phyloP scores from a whole-genome alignment of 306 rosid species.

The Phaseolus lunatus region DNA sequence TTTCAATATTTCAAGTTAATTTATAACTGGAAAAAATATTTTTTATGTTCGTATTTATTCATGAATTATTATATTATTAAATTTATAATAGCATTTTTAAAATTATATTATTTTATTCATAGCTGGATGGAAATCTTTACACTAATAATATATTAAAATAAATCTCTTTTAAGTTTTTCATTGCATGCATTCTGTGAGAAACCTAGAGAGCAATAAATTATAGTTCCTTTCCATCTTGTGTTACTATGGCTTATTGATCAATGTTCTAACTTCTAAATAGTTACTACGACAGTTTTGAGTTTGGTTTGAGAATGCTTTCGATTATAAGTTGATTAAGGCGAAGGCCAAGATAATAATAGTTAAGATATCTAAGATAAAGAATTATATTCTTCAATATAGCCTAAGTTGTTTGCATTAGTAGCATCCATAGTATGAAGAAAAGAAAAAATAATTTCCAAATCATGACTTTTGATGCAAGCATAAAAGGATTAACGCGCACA shows the following conservation, averaged over 20 bases:
- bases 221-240: constrained; percentile 1
- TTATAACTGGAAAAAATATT: neutral
- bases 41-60: neutral
- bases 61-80: neutral
- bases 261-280: neutral
- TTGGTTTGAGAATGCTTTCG: constrained; percentile 11
- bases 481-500: neutral
- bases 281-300: neutral
- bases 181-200: neutral
- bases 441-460: neutral
- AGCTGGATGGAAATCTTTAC: neutral
- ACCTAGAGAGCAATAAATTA: neutral
- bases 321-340: constrained; percentile 8
- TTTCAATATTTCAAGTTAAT: constrained; percentile 13
- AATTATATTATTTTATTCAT: neutral
- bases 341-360: neutral
- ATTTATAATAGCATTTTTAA: neutral
- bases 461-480: constrained; percentile 43
- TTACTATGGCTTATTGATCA: neutral
- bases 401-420: constrained; percentile 9
- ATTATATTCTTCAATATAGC: constrained; percentile 7
- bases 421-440: neutral
- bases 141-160: neutral
- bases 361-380: neutral
- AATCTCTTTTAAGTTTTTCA: neutral